Conservation (phyloP, 495 filamentous ascomycete species). For the Penicillium robsamsonii region DNA sequence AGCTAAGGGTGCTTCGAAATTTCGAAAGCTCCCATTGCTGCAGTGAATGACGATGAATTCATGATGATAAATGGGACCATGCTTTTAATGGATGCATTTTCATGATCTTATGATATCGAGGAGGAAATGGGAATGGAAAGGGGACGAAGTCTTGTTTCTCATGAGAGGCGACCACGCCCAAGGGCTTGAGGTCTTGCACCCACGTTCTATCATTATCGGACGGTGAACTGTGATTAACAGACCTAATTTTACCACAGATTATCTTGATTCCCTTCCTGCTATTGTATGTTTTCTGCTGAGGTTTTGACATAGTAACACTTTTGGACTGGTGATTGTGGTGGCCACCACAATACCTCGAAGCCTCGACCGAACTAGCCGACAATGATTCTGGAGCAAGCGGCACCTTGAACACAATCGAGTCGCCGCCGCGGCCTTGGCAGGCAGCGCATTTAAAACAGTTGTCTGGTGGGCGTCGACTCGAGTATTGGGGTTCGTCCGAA, state of each 20-base stretch:
- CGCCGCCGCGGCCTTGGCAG: not conserved
- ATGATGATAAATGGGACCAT: not conserved
- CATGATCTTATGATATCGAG: not conserved
- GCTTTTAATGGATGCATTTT: not conserved
- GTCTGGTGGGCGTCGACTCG: not conserved
- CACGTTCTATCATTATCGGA: constrained; percentile 1
- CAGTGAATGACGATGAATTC: not conserved
- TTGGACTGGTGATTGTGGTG: not conserved
- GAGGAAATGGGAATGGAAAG: not conserved
- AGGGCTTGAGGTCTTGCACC: not conserved
- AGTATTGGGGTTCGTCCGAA: not conserved
- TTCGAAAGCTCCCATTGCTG: not conserved
- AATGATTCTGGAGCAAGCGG: not conserved
- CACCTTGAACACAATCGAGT: not conserved
- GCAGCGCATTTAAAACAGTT: not conserved
- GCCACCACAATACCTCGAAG: not conserved
- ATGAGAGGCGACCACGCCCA: not conserved
- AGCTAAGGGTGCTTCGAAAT: not conserved
- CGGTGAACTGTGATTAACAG: not conserved
- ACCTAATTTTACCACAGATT: constrained; percentile 1
- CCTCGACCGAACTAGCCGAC: not conserved
- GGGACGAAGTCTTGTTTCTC: not conserved
- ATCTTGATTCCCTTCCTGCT: not conserved
- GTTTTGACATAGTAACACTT: not conserved
- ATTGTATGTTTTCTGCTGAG: not conserved